Percentiles rank a stretch among this genome's conserved stretches.
phyloP scores from a whole-genome alignment of 2,329 filamentous ascomycete species.

The Diaporthe sp. region DNA sequence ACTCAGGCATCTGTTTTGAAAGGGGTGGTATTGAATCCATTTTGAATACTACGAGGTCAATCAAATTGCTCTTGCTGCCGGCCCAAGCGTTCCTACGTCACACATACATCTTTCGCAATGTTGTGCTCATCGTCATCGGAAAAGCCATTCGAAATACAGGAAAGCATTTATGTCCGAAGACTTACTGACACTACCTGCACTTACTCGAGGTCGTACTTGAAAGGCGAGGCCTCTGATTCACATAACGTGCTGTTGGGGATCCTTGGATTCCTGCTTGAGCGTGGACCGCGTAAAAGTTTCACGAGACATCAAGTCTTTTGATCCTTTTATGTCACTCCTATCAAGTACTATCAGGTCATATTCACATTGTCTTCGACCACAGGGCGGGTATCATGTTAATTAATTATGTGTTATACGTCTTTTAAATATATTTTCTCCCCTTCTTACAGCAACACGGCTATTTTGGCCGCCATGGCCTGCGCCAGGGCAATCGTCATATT shows the following conservation, averaged over 20 bases:
- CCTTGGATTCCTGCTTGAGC: fast-evolving
- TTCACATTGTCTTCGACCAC: neutral
- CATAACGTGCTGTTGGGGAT: too few relatives aligned
- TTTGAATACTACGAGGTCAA: neutral
- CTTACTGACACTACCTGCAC: neutral
- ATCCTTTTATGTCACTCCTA: too few relatives aligned
- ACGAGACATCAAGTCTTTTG: neutral
- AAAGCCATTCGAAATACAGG: neutral
- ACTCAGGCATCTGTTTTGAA: neutral
- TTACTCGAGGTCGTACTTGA: neutral
- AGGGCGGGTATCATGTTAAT: neutral
- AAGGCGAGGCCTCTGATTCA: too few relatives aligned
- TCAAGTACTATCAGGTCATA: neutral
- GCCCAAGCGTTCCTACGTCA: neutral
- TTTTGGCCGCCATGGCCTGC: slow-evolving; percentile 29
- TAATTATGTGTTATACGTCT: neutral
- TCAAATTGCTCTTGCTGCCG: neutral
- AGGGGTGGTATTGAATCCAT: neutral
- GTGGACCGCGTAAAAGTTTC: neutral
- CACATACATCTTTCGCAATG: fast-evolving
- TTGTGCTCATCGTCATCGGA: neutral
- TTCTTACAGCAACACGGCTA: neutral
- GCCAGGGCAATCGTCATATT: slow-evolving; percentile 35
- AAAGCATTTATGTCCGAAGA: neutral
- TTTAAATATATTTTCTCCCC: neutral